phyloP scores from a whole-genome alignment of 352 stramenopile genomes.

The Globisporangium irregulare region DNA sequence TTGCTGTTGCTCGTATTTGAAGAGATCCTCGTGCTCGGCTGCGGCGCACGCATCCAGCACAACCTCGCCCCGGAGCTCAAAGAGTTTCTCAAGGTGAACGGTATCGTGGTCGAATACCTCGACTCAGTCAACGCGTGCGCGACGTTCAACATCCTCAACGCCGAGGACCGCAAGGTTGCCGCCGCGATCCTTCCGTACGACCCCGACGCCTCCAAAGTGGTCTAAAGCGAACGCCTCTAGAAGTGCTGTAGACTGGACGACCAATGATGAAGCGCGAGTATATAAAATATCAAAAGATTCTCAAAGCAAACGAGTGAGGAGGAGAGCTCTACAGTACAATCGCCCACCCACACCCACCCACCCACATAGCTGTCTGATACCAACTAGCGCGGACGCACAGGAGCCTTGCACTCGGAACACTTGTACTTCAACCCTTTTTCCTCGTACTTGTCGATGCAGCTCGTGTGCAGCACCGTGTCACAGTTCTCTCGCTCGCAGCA shows the following conservation, averaged over 20 bases:
- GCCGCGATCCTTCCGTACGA: slow-evolving; percentile 77
- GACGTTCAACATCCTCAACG: slow-evolving; percentile 92
- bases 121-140: slow-evolving; percentile 84
- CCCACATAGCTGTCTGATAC: background rate
- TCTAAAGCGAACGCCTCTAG: background rate
- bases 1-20: slow-evolving; percentile 1
- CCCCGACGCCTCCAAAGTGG: slow-evolving; percentile 25
- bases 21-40: slow-evolving; percentile 85
- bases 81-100: slow-evolving; percentile 76
- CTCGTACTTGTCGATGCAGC: slow-evolving; percentile 65
- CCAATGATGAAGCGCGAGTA: background rate
- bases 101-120: slow-evolving; percentile 84
- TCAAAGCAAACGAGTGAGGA: background rate
- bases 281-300: slow-evolving; percentile 9
- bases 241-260: background rate
- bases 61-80: slow-evolving; percentile 58
- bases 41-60: slow-evolving; percentile 58
- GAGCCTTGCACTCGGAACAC: slow-evolving; percentile 46
- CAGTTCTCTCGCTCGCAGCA: slow-evolving; percentile 35
- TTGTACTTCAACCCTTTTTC: slow-evolving; percentile 58
- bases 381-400: slow-evolving; percentile 23
- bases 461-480: slow-evolving; percentile 42
- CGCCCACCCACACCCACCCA: no score
- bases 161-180: slow-evolving; percentile 80
- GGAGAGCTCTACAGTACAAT: background rate